A percentile compares a stretch with the other conserved stretches of the same genome.
Evolutionary conservation across 2,329 filamentous ascomycete species (phyloP).

Genomic region (Fusarium pseudoanthophilum): DNA sequence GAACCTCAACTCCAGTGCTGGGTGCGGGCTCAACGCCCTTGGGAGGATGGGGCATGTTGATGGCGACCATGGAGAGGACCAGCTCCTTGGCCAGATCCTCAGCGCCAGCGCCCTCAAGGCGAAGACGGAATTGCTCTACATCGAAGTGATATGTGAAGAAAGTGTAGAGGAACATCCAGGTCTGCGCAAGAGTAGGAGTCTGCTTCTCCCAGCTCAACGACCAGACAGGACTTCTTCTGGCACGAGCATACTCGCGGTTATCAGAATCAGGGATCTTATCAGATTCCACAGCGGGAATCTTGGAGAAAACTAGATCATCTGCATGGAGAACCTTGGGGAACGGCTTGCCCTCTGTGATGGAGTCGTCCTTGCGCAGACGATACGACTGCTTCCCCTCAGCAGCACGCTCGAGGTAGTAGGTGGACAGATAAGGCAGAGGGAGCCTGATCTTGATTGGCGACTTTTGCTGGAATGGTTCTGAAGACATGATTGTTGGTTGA

Average conservation of each 20-base stretch:
- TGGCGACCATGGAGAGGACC: conserved; percentile 51
- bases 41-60: conserved; percentile 54
- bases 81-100: conserved; percentile 47
- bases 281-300: conserved; percentile 31
- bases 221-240: conserved; percentile 59
- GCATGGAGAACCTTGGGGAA: conserved; percentile 38
- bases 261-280: conserved; percentile 42
- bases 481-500: conserved; percentile 27
- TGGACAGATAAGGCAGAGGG: conserved; percentile 38
- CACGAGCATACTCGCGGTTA: conserved; percentile 60
- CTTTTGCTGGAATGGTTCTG: conserved; percentile 36
- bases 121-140: conserved; percentile 40
- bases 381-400: conserved; percentile 32
- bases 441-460: conserved; percentile 57
- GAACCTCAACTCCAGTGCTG: conserved; percentile 46
- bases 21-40: conserved; percentile 46
- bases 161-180: conserved; percentile 62
- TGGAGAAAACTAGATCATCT: conserved; percentile 33
- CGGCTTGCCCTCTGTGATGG: conserved; percentile 26
- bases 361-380: conserved; percentile 34
- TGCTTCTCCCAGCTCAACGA: conserved; percentile 54
- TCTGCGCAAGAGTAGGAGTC: conserved; percentile 56
- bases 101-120: conserved; percentile 32
- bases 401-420: conserved; percentile 38
- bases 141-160: conserved; percentile 52